Evolutionary conservation across 768 basidiomycete species (phyloP).

Genomic region (Boletellus ananiceps): DNA sequence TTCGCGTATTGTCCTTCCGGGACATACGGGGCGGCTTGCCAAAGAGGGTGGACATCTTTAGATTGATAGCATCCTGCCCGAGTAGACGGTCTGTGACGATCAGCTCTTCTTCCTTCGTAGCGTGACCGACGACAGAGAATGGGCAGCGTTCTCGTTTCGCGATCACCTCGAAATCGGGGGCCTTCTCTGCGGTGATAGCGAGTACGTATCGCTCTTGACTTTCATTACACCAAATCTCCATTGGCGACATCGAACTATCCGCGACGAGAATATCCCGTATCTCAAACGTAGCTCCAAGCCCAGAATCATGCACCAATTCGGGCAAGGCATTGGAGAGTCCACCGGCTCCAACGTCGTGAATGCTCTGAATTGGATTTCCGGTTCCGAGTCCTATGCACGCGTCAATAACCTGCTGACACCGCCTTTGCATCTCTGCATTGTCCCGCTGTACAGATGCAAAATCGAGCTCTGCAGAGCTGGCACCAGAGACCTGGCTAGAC

Average conservation of each 20-base stretch:
- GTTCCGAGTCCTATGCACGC: conserved; percentile 64
- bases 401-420: conserved; percentile 97
- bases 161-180: conserved; percentile 64
- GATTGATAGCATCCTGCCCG: conserved; percentile 71
- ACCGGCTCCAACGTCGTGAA: conserved; percentile 98
- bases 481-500: conserved; percentile 87
- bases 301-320: conserved; percentile 93
- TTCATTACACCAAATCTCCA: conserved; percentile 99
- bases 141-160: conserved; percentile 90
- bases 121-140: conserved; percentile 85
- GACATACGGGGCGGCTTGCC: conserved; percentile 94
- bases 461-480: conserved; percentile 88
- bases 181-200: conserved; percentile 67
- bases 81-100: conserved; percentile 87
- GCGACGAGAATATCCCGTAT: conserved; percentile 91
- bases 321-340: conserved; percentile 96
- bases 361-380: conserved; percentile 83
- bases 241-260: conserved; percentile 92
- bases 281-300: conserved; percentile 88
- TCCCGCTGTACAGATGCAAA: conserved; percentile 97
- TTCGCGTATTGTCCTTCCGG: conserved; percentile 55
- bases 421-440: conserved; percentile 96
- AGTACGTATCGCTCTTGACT: conserved; percentile 97
- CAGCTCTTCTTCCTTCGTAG: conserved; percentile 76
- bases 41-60: conserved; percentile 94